Percentiles rank a stretch among this genome's conserved stretches.
Conservation (phyloP, 1,284 basidiomycete species). For the Violaceomyces palustris region DNA sequence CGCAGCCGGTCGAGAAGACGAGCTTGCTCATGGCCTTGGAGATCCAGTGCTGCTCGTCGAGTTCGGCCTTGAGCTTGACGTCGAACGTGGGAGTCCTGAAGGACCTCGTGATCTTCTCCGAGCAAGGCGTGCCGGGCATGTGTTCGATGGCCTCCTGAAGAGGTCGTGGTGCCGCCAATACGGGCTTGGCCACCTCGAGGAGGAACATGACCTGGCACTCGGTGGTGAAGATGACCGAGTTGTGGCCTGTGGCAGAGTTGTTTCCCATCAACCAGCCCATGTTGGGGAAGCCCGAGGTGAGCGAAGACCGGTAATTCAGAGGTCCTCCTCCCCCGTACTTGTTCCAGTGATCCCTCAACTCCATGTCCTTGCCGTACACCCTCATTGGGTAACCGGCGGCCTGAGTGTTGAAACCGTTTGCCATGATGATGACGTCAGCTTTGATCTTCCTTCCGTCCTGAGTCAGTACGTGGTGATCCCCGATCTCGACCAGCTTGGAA, state of each 20-base stretch:
- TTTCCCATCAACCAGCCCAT: conserved; percentile 41
- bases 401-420: conserved; percentile 43
- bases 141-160: conserved; percentile 22
- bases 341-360: conserved; percentile 39
- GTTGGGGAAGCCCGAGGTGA: conserved; percentile 47
- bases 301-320: conserved; percentile 37
- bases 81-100: conserved; percentile 40
- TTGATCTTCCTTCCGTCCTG: conserved; percentile 39
- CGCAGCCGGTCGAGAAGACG: conserved; percentile 39
- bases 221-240: conserved; percentile 40
- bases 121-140: conserved; percentile 17
- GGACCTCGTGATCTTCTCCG: conserved; percentile 1
- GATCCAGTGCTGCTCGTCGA: conserved; percentile 47
- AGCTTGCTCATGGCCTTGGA: conserved; percentile 33
- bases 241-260: conserved; percentile 48
- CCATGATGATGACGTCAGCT: conserved; percentile 49
- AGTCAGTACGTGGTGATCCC: conserved; percentile 37
- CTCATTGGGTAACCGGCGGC: conserved; percentile 39
- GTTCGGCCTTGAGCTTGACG: conserved; percentile 38
- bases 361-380: conserved; percentile 26
- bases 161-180: conserved; percentile 26
- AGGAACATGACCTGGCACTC: conserved; percentile 40
- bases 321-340: conserved; percentile 40
- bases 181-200: conserved; percentile 28
- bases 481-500: conserved; percentile 34